Evolutionary conservation across 2,329 filamentous ascomycete genomes (phyloP).

Genomic region (Fusarium denticulatum): DNA sequence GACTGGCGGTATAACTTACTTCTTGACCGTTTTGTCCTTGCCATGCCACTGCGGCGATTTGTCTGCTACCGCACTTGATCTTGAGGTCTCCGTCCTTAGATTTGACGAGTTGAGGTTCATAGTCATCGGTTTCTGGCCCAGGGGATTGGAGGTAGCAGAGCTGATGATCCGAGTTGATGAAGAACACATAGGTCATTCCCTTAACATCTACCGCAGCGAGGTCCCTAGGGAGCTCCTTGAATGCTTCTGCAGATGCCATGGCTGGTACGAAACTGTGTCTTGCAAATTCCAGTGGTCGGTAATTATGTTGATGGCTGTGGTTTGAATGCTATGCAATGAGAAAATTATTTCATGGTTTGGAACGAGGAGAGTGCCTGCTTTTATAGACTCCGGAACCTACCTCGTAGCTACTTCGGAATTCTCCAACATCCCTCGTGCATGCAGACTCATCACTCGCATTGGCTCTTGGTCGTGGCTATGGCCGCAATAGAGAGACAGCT

Average conservation of each 20-base stretch:
- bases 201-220: background rate
- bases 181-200: background rate
- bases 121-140: background rate
- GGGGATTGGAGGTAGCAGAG: background rate
- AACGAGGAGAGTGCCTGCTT: background rate
- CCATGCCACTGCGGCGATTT: background rate
- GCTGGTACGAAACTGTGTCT: background rate
- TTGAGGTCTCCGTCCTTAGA: background rate
- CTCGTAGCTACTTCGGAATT: background rate
- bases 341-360: background rate
- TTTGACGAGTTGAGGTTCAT: background rate
- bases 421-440: background rate
- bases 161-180: background rate
- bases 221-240: background rate
- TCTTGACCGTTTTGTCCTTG: background rate
- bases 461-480: background rate
- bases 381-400: background rate
- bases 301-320: rapidly evolving
- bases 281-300: background rate
- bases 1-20: background rate
- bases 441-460: background rate
- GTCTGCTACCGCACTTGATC: background rate
- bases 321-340: background rate
- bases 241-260: background rate
- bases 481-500: background rate